Base-by-base conservation (phyloP, 768 basidiomycete genomes). In the Russula compacta region DNA sequence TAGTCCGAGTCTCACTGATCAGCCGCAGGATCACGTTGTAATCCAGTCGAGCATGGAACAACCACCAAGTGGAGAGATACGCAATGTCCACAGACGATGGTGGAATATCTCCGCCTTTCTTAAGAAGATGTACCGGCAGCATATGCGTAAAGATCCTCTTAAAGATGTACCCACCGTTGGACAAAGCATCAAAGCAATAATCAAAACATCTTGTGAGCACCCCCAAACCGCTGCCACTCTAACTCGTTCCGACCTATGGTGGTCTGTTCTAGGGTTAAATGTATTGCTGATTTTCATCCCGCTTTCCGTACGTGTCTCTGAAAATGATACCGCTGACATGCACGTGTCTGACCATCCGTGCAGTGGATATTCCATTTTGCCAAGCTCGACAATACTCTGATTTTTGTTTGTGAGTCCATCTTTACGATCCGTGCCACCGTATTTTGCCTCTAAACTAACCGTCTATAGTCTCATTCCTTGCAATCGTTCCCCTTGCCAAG, bases 401-500 rank as follows among this genome's bases (percentile, higher is more conserved):
- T 89, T 61, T 91, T 91, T 61, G 77, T 90, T 61, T 85, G 90
- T 90, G 67, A 68, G 88, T 77, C 5, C 11, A 5, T 14, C 10
- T 1, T 6, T 19, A 2, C 19, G 15, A 55, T 19, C 10, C 5
- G 6, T 8, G 24, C 15, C 40, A 6, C 33, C n/a, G 17, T 9
- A 36, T n/a, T 12, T 15, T 15, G 9, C 9, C 43, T 51, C 43
- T 50, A 32, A 38, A 44, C 11, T n/a, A 38, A 44, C 11, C 21
- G 14, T 50, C 6, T 8, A 17, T 19, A 89, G 87, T 86, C 68
- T 83, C 84, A 1, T 91, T 93, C 69, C 72, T 90, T 46, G 83
- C 92, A 9, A 94, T 94, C 60, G 81, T 94, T 61, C 92, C 92
- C 6, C 77, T 93, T 6, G 91, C 91, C 43, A 89, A 91, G 74